Percentiles rank a stretch among this genome's conserved stretches.
phyloP scores from a whole-genome alignment of 805 yeast genomes.

The Wickerhamiella alocasiicola region DNA sequence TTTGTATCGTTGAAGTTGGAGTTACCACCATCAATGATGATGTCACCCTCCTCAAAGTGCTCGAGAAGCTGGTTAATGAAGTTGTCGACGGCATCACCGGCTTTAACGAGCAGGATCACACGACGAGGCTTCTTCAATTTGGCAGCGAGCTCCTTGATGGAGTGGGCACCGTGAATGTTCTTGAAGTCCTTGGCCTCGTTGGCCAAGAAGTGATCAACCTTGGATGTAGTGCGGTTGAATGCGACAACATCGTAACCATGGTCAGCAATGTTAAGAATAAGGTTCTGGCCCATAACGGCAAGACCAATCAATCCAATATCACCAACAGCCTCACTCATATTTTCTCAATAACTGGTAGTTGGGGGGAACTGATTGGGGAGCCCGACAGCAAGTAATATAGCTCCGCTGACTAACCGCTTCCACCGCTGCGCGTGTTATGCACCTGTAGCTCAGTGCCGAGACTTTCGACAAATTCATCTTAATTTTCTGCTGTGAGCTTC shows the following conservation, averaged over 20 bases:
- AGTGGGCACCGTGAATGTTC: constrained; percentile 89
- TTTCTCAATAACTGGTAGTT: neutral
- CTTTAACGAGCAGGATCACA: constrained; percentile 86
- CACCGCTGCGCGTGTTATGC: too few species aligned
- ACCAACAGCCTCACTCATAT: constrained; percentile 32
- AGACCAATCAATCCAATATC: constrained; percentile 98
- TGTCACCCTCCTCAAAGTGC: constrained; percentile 88
- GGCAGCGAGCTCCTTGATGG: constrained; percentile 74
- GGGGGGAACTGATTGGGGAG: neutral
- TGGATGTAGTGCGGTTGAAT: constrained; percentile 92
- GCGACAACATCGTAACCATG: constrained; percentile 98
- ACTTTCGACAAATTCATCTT: too few species aligned
- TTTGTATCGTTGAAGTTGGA: constrained; percentile 98
- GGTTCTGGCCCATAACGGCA: constrained; percentile 98
- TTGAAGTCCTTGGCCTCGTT: constrained; percentile 87
- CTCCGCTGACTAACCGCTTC: constrained; percentile 3
- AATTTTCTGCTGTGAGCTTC: too few species aligned
- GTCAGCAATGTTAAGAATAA: constrained; percentile 95
- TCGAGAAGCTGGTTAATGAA: constrained; percentile 84
- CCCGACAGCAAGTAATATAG: constrained; percentile 4
- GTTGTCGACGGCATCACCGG: constrained; percentile 88
- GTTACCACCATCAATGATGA: constrained; percentile 99
- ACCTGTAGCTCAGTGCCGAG: too few species aligned
- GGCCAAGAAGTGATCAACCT: constrained; percentile 85
- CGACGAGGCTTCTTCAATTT: constrained; percentile 96